These are phyloP conservation scores for Cyberlindnera euphorbiiphila DNA, from an alignment of 805 yeast genomes.

Conservation along the genomic window DNA sequence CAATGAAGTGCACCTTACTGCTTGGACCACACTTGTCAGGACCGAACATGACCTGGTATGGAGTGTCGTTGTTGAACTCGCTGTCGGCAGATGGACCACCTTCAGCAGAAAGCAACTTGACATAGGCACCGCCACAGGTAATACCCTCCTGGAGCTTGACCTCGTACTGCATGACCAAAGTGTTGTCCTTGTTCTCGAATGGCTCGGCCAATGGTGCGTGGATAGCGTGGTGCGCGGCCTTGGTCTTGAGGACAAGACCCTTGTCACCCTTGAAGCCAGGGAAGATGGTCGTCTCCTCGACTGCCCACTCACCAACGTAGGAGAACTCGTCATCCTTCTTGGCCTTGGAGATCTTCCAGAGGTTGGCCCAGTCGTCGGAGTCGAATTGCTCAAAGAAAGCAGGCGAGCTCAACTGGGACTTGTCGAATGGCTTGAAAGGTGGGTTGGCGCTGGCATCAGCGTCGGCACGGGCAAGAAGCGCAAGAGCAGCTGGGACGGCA, in stretches of 20 bases:
- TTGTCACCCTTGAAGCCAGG: constrained; percentile 63
- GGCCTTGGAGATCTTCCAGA: constrained; percentile 63
- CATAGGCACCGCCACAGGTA: constrained; percentile 85
- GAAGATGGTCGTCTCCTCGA: constrained; percentile 56
- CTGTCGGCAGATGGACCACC: constrained; percentile 34
- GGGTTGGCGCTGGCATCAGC: constrained; percentile 21
- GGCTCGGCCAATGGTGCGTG: constrained; percentile 55
- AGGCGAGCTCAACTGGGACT: constrained; percentile 32
- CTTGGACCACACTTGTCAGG: constrained; percentile 87
- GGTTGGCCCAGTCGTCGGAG: constrained; percentile 32
- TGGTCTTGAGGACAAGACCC: constrained; percentile 72
- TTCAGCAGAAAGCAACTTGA: constrained; percentile 59
- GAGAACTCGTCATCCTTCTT: constrained; percentile 49
- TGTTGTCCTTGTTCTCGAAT: constrained; percentile 55
- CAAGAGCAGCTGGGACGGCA: constrained; percentile 25
- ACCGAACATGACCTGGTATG: constrained; percentile 88
- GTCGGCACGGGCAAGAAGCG: constrained; percentile 19
- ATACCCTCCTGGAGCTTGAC: constrained; percentile 77
- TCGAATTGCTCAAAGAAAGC: constrained; percentile 68
- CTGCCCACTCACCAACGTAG: constrained; percentile 72
- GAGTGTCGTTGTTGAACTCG: constrained; percentile 60
- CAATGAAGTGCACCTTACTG: constrained; percentile 75
- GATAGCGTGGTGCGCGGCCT: constrained; percentile 82
- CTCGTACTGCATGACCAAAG: constrained; percentile 85
- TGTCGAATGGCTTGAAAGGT: constrained; percentile 36